Evolutionary conservation across 495 filamentous ascomycete species (phyloP).

Genomic region (Neurospora sp.): DNA sequence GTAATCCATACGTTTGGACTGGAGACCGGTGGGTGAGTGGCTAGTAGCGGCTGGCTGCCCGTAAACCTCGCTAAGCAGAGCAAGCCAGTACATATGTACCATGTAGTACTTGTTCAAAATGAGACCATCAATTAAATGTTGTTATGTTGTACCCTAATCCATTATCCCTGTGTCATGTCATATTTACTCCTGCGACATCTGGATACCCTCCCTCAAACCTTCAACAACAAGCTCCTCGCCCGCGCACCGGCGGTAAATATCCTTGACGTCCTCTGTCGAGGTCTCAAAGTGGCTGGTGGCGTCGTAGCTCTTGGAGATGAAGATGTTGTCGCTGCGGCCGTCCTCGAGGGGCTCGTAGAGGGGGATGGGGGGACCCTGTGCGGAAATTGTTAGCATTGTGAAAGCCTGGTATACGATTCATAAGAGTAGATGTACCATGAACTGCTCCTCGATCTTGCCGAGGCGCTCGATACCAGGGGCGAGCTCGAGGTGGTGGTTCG

Average conservation of each 20-base stretch:
- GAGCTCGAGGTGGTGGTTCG: conserved; percentile 93
- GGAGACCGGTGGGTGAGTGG: no score
- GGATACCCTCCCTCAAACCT: conserved; percentile 45
- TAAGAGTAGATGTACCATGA: conserved; percentile 49
- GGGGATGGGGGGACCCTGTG: conserved; percentile 66
- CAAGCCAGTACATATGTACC: no score
- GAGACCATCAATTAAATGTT: no score
- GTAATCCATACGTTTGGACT: no score
- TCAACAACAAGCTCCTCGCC: conserved; percentile 76
- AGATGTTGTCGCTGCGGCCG: conserved; percentile 83
- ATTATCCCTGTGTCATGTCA: no score
- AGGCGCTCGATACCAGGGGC: conserved; percentile 89
- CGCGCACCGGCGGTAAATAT: conserved; percentile 80
- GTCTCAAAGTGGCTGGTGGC: conserved; percentile 97
- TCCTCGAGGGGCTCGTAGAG: conserved; percentile 87
- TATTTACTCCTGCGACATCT: conserved; percentile 40
- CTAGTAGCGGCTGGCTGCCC: no score
- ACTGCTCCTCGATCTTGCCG: conserved; percentile 91
- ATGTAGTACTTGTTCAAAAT: no score
- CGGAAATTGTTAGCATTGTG: conserved; percentile 6
- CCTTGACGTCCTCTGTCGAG: conserved; percentile 76
- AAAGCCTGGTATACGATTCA: not conserved
- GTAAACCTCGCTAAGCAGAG: no score
- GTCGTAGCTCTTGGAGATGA: conserved; percentile 97
- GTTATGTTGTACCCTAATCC: no score